Conservation (phyloP, 495 filamentous ascomycete genomes). For the Daldinia decipiens region DNA sequence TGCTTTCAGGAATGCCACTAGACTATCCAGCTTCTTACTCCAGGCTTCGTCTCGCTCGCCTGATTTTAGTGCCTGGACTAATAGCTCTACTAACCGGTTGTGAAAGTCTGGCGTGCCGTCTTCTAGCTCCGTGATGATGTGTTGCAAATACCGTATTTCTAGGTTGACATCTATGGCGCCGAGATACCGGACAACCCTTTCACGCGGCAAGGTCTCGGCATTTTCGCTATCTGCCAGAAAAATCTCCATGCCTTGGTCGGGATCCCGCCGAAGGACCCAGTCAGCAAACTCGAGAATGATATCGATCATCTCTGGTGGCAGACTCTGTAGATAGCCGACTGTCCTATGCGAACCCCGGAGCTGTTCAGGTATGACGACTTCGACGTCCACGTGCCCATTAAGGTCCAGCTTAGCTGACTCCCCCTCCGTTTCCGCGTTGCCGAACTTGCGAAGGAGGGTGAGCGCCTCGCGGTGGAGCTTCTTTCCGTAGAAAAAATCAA, state of each 20-base stretch:
- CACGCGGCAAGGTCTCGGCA: conserved; percentile 85
- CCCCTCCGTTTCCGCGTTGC: conserved; percentile 70
- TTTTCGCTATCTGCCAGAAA: conserved; percentile 96
- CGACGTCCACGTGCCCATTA: conserved; percentile 41
- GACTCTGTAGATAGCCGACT: conserved; percentile 86
- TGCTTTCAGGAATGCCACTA: conserved; percentile 77
- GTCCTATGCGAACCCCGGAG: conserved; percentile 87
- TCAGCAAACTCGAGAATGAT: conserved; percentile 89
- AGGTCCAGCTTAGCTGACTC: conserved; percentile 43
- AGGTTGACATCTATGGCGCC: conserved; percentile 72
- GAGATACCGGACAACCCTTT: conserved; percentile 78
- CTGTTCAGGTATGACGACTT: conserved; percentile 65
- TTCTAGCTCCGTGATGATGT: conserved; percentile 87
- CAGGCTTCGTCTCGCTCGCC: conserved; percentile 60
- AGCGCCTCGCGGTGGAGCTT: conserved; percentile 90
- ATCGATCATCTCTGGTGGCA: conserved; percentile 88
- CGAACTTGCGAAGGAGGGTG: conserved; percentile 83
- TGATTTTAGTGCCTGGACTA: conserved; percentile 70
- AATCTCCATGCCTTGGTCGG: conserved; percentile 89
- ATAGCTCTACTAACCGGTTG: conserved; percentile 80
- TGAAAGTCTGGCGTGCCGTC: conserved; percentile 88
- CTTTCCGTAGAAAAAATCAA: conserved; percentile 97
- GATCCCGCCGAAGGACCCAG: conserved; percentile 81
- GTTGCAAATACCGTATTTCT: conserved; percentile 87
- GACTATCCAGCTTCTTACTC: conserved; percentile 66